A percentile compares a stretch with the other conserved stretches of the same genome.
phyloP scores from a whole-genome alignment of 352 stramenopile genomes.

The Aphanomyces euteiches region DNA sequence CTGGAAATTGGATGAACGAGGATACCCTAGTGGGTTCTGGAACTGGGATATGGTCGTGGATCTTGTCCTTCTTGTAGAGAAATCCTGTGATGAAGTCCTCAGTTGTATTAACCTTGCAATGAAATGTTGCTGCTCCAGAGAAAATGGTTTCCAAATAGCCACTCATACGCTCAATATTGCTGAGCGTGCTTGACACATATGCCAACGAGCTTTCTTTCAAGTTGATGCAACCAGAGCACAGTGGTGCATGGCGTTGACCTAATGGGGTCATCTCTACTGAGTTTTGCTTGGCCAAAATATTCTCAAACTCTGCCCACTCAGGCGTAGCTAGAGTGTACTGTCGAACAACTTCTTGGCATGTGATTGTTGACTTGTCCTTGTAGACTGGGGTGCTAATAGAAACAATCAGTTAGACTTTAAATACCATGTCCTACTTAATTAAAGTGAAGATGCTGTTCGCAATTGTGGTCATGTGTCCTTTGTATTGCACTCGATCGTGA shows the following conservation, averaged over 20 bases:
- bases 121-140: constrained; percentile 66
- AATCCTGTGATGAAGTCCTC: constrained; percentile 85
- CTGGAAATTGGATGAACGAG: constrained; percentile 85
- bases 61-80: constrained; percentile 89
- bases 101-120: constrained; percentile 80
- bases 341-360: constrained; percentile 74
- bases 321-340: constrained; percentile 65
- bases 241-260: constrained; percentile 70
- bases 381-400: constrained; percentile 59
- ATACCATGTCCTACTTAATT: constrained; percentile 55
- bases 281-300: constrained; percentile 73
- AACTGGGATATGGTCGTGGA: constrained; percentile 85
- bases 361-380: constrained; percentile 53
- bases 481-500: constrained; percentile 74
- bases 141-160: constrained; percentile 83
- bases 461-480: constrained; percentile 85
- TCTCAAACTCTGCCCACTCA: constrained; percentile 74
- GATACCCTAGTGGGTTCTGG: constrained; percentile 78
- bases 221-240: constrained; percentile 77
- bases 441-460: constrained; percentile 87
- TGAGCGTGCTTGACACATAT: constrained; percentile 66
- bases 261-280: constrained; percentile 74
- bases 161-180: constrained; percentile 57
- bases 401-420: not conserved
- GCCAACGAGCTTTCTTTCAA: constrained; percentile 75